These are phyloP conservation scores for Coix lacrymajobi DNA, from an alignment of 176 grass and related monocot genomes.

Conservation along the genomic window DNA sequence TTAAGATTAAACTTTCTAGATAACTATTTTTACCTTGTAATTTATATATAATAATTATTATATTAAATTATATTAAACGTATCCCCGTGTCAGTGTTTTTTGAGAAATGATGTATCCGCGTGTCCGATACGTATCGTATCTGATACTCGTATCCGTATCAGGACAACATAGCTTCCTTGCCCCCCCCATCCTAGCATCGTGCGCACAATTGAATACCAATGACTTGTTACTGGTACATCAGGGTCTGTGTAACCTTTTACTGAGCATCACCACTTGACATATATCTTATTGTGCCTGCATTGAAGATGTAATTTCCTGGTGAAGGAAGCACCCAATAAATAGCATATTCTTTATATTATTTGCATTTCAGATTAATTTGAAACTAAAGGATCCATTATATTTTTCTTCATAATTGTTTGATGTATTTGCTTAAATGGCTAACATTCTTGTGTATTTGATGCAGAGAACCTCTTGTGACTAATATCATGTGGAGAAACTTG, in stretches of 20 bases:
- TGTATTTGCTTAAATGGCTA: not conserved
- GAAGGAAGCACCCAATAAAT: not conserved
- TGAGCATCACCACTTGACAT: not conserved
- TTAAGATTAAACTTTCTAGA: too few relatives aligned
- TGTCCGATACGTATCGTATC: too few relatives aligned
- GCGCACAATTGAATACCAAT: too few relatives aligned
- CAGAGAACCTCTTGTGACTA: slow-evolving; percentile 85
- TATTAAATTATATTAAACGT: too few relatives aligned
- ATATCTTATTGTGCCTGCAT: not conserved
- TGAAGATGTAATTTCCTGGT: slow-evolving; percentile 7
- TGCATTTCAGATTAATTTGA: not conserved
- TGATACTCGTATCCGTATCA: too few relatives aligned
- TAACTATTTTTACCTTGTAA: too few relatives aligned
- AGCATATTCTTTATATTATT: not conserved
- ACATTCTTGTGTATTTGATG: slow-evolving; percentile 17
- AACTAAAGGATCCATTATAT: not conserved
- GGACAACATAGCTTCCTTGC: too few relatives aligned
- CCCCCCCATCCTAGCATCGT: too few relatives aligned
- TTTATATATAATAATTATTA: too few relatives aligned
- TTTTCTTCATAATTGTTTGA: not conserved
- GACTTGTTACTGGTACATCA: not conserved
- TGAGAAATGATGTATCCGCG: too few relatives aligned
- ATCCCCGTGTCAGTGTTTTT: too few relatives aligned
- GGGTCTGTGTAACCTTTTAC: not conserved
- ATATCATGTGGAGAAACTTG: slow-evolving; percentile 99